Base-by-base conservation (phyloP, 768 basidiomycete species). In the Mycena latifolia region DNA sequence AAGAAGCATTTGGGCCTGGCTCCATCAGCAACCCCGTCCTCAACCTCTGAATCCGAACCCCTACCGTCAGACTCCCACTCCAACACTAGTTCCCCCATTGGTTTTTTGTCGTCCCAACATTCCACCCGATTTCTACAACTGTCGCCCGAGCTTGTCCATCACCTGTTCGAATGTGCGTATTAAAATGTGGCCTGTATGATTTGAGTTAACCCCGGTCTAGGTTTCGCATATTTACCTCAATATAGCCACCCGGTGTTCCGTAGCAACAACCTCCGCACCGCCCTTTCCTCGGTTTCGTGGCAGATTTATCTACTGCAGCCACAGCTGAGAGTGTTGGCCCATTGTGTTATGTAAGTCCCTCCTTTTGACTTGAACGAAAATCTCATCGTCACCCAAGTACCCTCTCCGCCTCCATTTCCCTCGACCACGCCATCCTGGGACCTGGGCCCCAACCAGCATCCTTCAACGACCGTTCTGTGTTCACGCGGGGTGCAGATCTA, bases 141-240 rank as follows among this genome's bases (percentile, higher is more conserved):
- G 59, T 33, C 57, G 1, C 45, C 64, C n/a, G 57, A 65, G 29
- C 58, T 65, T 10, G 58, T 65, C 0, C 53, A 31, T 28, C 57
- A 65, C 50, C 39, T 59, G 2, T 55, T 60, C 25, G 57, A 55
- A 54, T 54, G 64, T 60, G 29, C n/a, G 55, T 14, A 22, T 7
- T 8, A 8, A 10, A 3, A 9, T 14, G 33, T 17, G 3, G 22
- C 46, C 10, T 48, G 17, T 14, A 31, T n/a, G 27, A 14, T 22
- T 25, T 8, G 6, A n/a, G 15, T 8, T 52, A 17, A 53, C 43
- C 4, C 10, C 25, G 6, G 2, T 28, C n/a, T 5, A 63, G 62
- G 55, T 11, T 57, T 56, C 18, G 18, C 22, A 18, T 28, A 53
- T 22, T 18, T 56, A 1, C 55, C 62, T 18, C 46, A 43, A n/a